Conservation (phyloP, 345 rosid species). For the Ceriops tagal region DNA sequence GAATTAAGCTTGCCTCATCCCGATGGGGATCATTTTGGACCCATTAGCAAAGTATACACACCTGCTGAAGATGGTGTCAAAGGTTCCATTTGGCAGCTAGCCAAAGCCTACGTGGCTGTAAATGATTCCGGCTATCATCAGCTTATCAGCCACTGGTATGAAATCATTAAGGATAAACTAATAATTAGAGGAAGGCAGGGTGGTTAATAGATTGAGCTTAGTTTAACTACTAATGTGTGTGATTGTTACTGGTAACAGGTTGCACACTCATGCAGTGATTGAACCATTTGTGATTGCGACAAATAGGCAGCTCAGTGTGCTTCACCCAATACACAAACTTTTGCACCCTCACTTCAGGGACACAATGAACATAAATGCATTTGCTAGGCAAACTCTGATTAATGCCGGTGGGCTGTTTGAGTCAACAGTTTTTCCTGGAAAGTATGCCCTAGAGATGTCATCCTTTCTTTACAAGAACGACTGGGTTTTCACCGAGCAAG, state of each 20-base stretch:
- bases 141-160: slow-evolving; percentile 90
- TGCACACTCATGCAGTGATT: slow-evolving; percentile 42
- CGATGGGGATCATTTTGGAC: slow-evolving; percentile 59
- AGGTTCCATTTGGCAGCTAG: slow-evolving; percentile 72
- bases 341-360: slow-evolving; percentile 45
- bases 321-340: slow-evolving; percentile 44
- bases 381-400: slow-evolving; percentile 33
- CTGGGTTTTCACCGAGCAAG: slow-evolving; percentile 43
- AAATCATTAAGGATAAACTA: background rate
- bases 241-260: slow-evolving; percentile 16
- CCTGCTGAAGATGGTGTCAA: slow-evolving; percentile 69
- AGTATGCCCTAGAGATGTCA: slow-evolving; percentile 40
- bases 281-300: slow-evolving; percentile 51
- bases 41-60: slow-evolving; percentile 52
- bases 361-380: slow-evolving; percentile 44
- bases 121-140: slow-evolving; percentile 89
- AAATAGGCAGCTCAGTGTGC: slow-evolving; percentile 43
- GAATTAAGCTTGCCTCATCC: slow-evolving; percentile 79
- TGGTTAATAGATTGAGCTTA: background rate
- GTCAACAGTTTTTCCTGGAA: slow-evolving; percentile 34
- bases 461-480: slow-evolving; percentile 31
- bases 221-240: background rate
- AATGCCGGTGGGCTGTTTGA: slow-evolving; percentile 44
- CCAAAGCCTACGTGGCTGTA: slow-evolving; percentile 84
- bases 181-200: background rate